Base-by-base conservation (phyloP, 2,329 filamentous ascomycete genomes). In the Trematosphaeria pertusa region DNA sequence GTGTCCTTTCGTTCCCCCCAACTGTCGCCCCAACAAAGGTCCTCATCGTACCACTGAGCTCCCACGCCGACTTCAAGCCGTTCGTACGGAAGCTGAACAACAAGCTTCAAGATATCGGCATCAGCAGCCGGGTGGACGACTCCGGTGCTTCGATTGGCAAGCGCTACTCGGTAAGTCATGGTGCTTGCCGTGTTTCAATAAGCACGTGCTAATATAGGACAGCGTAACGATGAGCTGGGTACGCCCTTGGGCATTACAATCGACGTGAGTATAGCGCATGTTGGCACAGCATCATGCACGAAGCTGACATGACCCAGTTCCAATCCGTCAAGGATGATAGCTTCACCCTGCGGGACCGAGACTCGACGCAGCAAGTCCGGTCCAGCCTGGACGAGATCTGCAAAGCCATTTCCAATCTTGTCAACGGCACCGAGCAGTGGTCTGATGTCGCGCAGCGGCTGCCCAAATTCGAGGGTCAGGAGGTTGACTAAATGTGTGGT, bases 181-280 rank as follows among this genome's bases (percentile, higher is more conserved):
- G 15, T n/a, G 4, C n/a, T 24, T 47, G 3, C 22, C 20, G 8
- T 22, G 24, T 31, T 15, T 21, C 30, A 40, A 37, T 31, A 21
- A 39, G 10, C 14, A 4, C 37, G 12, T 38, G 32, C 61, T 69
- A 54, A 68, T 47, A 43, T 28, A 35, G 19, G 2, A n/a, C 45
- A 70, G 69, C 87, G 94, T 64, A 97, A 97, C 71, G 93, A 97
- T 73, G 93, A 97, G 77, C 83, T 97, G 48, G 94, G 93, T 65
- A 97, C 94, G 34, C 91, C 93, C 6, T 87, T 97, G 56, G 93
- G 91, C 69, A 87, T 97, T 73, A 97, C 93, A 0, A 84, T 97
- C 50, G 93, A 97, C 42, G 56, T 59, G 32, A 55, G 54, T 55
- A 36, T 17, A 4, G 8, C 6, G 10, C 14, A 22, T 34, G 15